Evolutionary conservation across 2,329 filamentous ascomycete species (phyloP).

Genomic region (Diaporthe citri): DNA sequence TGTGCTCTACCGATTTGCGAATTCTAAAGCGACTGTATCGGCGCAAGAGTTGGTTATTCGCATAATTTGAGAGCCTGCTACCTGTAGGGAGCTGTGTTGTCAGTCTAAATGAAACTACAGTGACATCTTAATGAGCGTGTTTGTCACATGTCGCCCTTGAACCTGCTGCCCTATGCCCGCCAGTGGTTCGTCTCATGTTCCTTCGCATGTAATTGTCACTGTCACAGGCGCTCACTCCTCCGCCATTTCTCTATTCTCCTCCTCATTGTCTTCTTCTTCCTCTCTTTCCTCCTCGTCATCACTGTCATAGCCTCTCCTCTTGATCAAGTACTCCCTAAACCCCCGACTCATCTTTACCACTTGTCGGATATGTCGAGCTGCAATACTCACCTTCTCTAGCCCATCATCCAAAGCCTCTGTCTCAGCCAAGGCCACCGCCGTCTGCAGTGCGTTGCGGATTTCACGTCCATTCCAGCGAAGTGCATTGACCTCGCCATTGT

Average conservation of each 20-base stretch:
- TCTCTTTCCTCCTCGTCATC: conserved; percentile 40
- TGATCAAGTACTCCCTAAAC: conserved; percentile 52
- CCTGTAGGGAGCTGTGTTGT: neutral
- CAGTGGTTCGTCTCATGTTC: neutral
- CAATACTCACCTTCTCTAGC: conserved; percentile 47
- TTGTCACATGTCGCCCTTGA: neutral
- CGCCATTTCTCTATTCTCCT: neutral
- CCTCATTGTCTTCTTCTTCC: conserved; percentile 38
- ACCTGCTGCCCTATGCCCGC: neutral
- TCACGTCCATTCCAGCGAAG: conserved; percentile 57
- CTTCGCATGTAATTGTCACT: neutral
- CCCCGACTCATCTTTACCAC: conserved; percentile 55
- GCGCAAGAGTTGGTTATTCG: neutral
- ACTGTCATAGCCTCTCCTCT: conserved; percentile 34
- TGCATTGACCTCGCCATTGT: conserved; percentile 52
- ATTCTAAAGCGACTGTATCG: neutral
- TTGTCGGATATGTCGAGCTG: conserved; percentile 51
- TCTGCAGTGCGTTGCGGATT: conserved; percentile 56
- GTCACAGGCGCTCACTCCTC: neutral
- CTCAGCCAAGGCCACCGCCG: conserved; percentile 59
- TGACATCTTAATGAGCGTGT: neutral
- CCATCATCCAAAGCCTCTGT: conserved; percentile 54
- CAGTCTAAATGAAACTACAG: neutral
- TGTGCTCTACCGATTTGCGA: neutral
- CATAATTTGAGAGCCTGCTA: neutral